Evolutionary conservation across 805 yeast genomes (phyloP).

Genomic region (Wickerhamomyces hampshirensis): DNA sequence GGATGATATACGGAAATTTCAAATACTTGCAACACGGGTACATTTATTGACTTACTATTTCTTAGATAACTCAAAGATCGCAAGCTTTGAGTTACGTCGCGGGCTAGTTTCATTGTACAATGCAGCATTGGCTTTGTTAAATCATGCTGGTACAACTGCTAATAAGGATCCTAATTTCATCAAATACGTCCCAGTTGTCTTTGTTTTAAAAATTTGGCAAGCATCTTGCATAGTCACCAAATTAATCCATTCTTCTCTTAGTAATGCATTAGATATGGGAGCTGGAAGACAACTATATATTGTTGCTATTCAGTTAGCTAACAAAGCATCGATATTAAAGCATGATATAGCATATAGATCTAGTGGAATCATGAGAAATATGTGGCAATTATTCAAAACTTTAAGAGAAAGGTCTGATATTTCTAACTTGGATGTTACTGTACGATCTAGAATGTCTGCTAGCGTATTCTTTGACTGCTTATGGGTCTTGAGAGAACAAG

Average conservation of each 20-base stretch:
- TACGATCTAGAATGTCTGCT: conserved; percentile 85
- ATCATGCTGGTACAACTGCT: conserved; percentile 62
- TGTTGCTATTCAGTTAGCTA: conserved; percentile 61
- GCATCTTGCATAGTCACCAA: conserved; percentile 81
- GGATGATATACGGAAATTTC: conserved; percentile 68
- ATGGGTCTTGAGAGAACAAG: conserved; percentile 78
- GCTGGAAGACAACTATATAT: conserved; percentile 69
- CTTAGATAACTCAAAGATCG: conserved; percentile 44
- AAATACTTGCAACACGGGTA: conserved; percentile 69
- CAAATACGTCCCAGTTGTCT: conserved; percentile 77
- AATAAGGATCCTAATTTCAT: conserved; percentile 57
- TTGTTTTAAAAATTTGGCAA: conserved; percentile 85
- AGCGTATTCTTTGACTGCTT: conserved; percentile 89
- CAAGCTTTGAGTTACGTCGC: conserved; percentile 54
- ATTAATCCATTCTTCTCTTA: conserved; percentile 69
- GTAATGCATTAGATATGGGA: conserved; percentile 59
- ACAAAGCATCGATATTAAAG: conserved; percentile 78
- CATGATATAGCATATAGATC: conserved; percentile 93
- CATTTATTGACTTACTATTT: conserved; percentile 81
- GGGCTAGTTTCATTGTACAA: conserved; percentile 77
- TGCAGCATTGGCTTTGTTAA: conserved; percentile 67
- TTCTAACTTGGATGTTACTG: conserved; percentile 43
- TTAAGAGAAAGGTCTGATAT: conserved; percentile 45
- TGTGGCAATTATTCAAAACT: conserved; percentile 82
- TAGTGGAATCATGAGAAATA: conserved; percentile 88